Evolutionary conservation across 1,284 basidiomycete species (phyloP), one percentile per base, ranked within the genome.

Genomic region (Papiliotrema terrestris): DNA sequence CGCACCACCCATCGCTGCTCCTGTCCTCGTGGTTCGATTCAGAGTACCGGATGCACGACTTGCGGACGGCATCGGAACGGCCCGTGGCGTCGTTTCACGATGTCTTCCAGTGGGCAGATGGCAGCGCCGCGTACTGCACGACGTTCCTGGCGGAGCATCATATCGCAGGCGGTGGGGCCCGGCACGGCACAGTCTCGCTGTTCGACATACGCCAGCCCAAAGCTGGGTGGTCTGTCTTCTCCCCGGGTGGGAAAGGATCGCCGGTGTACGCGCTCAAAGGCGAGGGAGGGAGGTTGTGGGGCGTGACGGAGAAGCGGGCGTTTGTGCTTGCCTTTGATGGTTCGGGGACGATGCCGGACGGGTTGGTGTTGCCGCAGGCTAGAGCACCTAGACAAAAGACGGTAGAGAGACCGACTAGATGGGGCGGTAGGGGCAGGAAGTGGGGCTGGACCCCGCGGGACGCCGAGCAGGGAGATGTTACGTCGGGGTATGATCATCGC

Each of bases 11-110:
- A 29, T 46, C 57, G 37, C 43, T 65, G 2, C 59, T 76, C 2
- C 57, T 76, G 13, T 67, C 65, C 6, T 71, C 72, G 45, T 77
- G 75, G 75, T 74, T 69, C 60, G 75, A 77, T 59, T 71, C 71
- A 9, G 55, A 65, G 35, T 62, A 73, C 17, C 68, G 75, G 15
- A 17, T 77, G 15, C 69, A 76, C 58, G 75, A 77, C 54, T 59
- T 75, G 20, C 72, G 75, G 8, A 50, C 52, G 2, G 43, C 61
- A 3, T 44, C 52, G 1, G 14, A 54, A 4, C 51, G 45, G 1
- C 61, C 71, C 5, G 55, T 66, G 19, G 45, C 60, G 3, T 56
- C 60, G 45, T 62, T 72, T 20, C 39, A 43, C 20, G 75, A 77
- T 52, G 73, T 73, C 13, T 77, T 69, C 66, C 58, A 62, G 13